These are phyloP conservation scores for Sherardia arvensis DNA, from an alignment of 257 asterid genomes.

Conservation along the genomic window DNA sequence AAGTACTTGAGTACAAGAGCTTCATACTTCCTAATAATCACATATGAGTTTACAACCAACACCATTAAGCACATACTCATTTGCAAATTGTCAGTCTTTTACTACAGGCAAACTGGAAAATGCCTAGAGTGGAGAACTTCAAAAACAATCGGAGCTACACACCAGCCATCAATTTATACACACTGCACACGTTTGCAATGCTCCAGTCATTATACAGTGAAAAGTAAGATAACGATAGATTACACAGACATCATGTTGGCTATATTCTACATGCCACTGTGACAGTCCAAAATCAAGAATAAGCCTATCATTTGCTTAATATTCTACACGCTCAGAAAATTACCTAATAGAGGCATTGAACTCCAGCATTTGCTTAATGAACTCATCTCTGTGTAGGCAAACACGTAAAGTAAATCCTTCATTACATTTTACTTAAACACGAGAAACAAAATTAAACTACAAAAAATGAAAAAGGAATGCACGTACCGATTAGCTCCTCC, in stretches of 20 bases:
- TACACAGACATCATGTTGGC: not conserved
- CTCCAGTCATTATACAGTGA: not conserved
- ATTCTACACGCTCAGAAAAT: no score
- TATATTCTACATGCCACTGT: not conserved
- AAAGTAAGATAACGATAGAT: not conserved
- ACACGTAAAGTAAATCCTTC: not conserved
- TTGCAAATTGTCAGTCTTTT: not conserved
- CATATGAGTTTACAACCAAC: not conserved
- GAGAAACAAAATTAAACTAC: not conserved
- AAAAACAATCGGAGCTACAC: not conserved
- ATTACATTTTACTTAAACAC: not conserved
- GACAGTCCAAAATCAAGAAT: not conserved
- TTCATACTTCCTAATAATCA: no score
- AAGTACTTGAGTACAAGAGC: not conserved
- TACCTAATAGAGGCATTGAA: slow-evolving; percentile 65
- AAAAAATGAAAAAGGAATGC: not conserved
- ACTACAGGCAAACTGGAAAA: not conserved
- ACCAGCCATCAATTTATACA: not conserved
- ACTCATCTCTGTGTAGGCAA: slow-evolving; percentile 51
- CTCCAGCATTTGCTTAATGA: slow-evolving; percentile 55
- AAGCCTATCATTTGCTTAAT: no score
- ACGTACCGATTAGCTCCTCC: slow-evolving; percentile 45
- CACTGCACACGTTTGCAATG: not conserved
- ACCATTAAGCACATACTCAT: not conserved
- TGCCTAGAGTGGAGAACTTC: not conserved